Evolutionary conservation across 2,329 filamentous ascomycete genomes (phyloP).

Genomic region (Fusarium zealandicum): DNA sequence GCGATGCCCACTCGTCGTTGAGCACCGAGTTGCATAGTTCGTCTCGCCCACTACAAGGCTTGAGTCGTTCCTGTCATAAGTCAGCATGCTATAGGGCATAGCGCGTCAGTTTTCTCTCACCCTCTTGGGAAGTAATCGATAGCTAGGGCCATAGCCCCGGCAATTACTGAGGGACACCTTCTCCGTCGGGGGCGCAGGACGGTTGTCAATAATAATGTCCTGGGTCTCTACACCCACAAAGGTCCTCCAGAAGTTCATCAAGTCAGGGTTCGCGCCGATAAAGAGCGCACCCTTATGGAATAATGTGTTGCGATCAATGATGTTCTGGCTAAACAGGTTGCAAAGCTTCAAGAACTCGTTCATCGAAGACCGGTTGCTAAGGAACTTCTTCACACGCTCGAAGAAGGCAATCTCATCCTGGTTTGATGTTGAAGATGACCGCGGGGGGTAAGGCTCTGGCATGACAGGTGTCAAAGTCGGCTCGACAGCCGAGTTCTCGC

Average conservation of each 20-base stretch:
- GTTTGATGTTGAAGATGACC: conserved; percentile 73
- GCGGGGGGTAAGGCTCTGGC: conserved; percentile 85
- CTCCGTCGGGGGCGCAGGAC: conserved; percentile 75
- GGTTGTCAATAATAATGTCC: conserved; percentile 81
- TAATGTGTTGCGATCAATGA: conserved; percentile 86
- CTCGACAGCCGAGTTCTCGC: conserved; percentile 71
- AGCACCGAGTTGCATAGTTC: conserved; percentile 92
- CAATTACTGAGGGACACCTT: conserved; percentile 95
- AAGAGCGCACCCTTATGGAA: conserved; percentile 85
- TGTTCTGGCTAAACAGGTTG: conserved; percentile 91
- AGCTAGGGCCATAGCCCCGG: conserved; percentile 93
- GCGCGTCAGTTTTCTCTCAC: conserved; percentile 48
- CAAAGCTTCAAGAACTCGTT: conserved; percentile 97
- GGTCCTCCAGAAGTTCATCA: conserved; percentile 87
- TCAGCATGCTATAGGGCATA: conserved; percentile 19
- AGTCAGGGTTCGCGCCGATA: conserved; percentile 85
- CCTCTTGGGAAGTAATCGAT: conserved; percentile 87
- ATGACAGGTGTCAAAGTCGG: conserved; percentile 88
- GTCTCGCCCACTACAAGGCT: conserved; percentile 91
- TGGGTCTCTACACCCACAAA: conserved; percentile 81
- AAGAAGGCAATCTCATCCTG: conserved; percentile 93
- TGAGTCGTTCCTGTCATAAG: conserved; percentile 73
- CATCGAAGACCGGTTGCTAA: conserved; percentile 90
- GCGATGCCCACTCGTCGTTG: conserved; percentile 98
- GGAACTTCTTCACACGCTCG: conserved; percentile 94